Conservation (phyloP, 352 stramenopile genomes). For the Globisporangium alternatum region DNA sequence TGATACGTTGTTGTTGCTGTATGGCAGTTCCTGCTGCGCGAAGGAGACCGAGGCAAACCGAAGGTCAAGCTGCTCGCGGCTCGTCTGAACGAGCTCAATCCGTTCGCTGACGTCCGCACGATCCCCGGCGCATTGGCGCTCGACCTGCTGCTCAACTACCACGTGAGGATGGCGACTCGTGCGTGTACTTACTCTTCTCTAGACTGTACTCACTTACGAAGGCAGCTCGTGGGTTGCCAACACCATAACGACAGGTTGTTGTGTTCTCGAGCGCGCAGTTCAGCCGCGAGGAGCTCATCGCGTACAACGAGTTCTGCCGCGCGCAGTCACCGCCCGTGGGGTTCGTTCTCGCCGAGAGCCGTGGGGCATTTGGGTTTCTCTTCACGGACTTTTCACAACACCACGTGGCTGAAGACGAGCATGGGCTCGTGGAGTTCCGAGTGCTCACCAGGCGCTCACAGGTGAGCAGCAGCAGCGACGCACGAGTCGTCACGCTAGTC, state of each 20-base stretch:
- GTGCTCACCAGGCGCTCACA: conserved; percentile 19
- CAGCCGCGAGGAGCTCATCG: conserved; percentile 40
- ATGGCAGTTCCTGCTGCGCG: conserved; percentile 30
- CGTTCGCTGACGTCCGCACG: conserved; percentile 30
- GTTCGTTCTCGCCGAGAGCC: conserved; percentile 35
- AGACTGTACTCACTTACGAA: neutral
- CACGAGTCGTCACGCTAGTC: conserved; percentile 11
- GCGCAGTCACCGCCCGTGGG: conserved; percentile 34
- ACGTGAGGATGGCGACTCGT: conserved; percentile 18
- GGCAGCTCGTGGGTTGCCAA: neutral
- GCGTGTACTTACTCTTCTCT: neutral
- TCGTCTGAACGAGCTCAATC: conserved; percentile 25
- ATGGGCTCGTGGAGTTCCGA: conserved; percentile 22
- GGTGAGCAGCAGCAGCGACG: neutral
- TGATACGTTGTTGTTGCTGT: neutral
- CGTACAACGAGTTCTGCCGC: conserved; percentile 49
- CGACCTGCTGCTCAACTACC: conserved; percentile 41
- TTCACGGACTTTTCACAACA: conserved; percentile 34
- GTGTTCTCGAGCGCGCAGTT: conserved; percentile 34
- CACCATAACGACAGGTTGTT: conserved; percentile 23
- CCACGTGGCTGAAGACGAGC: conserved; percentile 12
- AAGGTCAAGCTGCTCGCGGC: conserved; percentile 30
- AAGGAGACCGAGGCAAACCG: conserved; percentile 27
- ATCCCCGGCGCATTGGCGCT: conserved; percentile 30
- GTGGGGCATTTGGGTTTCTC: conserved; percentile 32